Percentiles rank a stretch among this genome's conserved stretches.
phyloP scores from a whole-genome alignment of 768 basidiomycete genomes.

The Sporobolomyces pararoseus region DNA sequence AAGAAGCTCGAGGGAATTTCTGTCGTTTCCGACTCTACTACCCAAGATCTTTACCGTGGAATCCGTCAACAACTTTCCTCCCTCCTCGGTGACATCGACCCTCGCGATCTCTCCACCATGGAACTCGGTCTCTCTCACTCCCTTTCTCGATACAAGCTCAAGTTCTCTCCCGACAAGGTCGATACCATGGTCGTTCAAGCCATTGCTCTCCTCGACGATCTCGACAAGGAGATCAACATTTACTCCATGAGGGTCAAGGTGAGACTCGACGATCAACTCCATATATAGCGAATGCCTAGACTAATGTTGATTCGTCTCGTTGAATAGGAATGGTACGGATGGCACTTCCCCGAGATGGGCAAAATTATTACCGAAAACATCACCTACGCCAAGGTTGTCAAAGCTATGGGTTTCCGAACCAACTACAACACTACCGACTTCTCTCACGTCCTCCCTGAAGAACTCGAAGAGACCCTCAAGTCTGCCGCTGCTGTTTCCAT shows the following conservation, averaged over 20 bases:
- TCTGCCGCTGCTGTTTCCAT: conserved; percentile 96
- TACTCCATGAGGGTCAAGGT: conserved; percentile 99
- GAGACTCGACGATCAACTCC: too few relatives aligned
- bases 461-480: conserved; percentile 90
- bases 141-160: conserved; percentile 94
- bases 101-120: conserved; percentile 83
- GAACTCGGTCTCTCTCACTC: conserved; percentile 95
- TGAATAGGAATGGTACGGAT: conserved; percentile 96
- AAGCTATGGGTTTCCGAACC: conserved; percentile 92
- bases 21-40: conserved; percentile 61
- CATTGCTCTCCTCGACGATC: conserved; percentile 93
- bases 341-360: conserved; percentile 99
- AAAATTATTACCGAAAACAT: conserved; percentile 97
- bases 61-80: conserved; percentile 83
- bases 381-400: conserved; percentile 91
- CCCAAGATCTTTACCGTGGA: conserved; percentile 86
- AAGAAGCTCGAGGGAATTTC: conserved; percentile 88
- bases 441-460: conserved; percentile 87
- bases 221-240: conserved; percentile 99
- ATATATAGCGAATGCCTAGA: too few relatives aligned
- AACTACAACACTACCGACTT: conserved; percentile 83
- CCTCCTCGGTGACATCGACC: conserved; percentile 83
- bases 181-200: conserved; percentile 99
- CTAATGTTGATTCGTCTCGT: too few relatives aligned
- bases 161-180: conserved; percentile 99